A percentile compares a stretch with the other conserved stretches of the same genome.
These are phyloP conservation scores for Juglanconis juglandina DNA, from an alignment of 2,329 filamentous ascomycete species.

Conservation along the genomic window DNA sequence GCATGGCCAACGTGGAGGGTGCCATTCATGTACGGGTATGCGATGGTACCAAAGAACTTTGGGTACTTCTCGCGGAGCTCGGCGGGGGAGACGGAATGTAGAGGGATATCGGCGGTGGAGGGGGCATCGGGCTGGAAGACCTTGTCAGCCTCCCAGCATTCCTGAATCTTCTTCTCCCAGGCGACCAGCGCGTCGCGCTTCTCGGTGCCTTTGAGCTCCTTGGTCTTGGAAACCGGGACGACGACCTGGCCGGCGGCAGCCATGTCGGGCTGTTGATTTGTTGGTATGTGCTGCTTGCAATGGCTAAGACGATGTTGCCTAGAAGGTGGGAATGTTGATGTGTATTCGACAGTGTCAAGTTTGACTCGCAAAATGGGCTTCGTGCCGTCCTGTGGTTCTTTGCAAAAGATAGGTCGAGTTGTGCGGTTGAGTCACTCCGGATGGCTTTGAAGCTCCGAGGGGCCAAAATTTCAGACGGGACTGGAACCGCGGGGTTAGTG, in stretches of 20 bases:
- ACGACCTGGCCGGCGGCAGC: conserved; percentile 50
- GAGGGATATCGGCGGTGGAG: conserved; percentile 66
- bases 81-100: conserved; percentile 67
- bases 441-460: conserved; percentile 1
- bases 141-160: conserved; percentile 71
- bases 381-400: neutral
- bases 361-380: conserved; percentile 1
- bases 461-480: conserved; percentile 18
- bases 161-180: conserved; percentile 89
- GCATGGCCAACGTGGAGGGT: conserved; percentile 86
- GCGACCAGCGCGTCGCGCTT: conserved; percentile 80
- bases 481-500: conserved; percentile 15
- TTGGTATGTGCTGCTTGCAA: neutral
- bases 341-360: neutral
- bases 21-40: conserved; percentile 61
- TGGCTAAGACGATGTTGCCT: neutral
- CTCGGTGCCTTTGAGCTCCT: conserved; percentile 70
- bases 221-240: conserved; percentile 54
- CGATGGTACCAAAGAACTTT: conserved; percentile 77
- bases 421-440: conserved; percentile 14
- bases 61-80: conserved; percentile 77
- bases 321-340: neutral
- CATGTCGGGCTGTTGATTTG: conserved; percentile 31
- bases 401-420: neutral
- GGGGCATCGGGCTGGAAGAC: conserved; percentile 88